phyloP scores from a whole-genome alignment of 2,329 filamentous ascomycete genomes.

The Pseudocercospora fijiensis region DNA sequence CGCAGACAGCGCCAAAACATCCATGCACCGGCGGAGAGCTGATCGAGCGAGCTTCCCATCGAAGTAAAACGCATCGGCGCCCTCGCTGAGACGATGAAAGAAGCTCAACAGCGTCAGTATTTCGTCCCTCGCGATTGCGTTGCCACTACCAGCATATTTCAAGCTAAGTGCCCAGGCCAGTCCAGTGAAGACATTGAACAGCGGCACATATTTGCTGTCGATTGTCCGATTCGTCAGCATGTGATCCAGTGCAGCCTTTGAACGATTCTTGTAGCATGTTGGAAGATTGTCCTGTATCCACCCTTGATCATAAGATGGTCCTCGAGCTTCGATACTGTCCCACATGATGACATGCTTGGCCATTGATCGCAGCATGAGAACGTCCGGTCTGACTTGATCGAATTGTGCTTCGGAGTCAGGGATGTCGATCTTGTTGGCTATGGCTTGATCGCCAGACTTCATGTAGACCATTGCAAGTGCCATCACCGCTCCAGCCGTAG shows the following conservation, averaged over 20 bases:
- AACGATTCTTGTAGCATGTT: slow-evolving; percentile 58
- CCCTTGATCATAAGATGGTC: slow-evolving; percentile 14
- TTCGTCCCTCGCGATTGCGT: slow-evolving; percentile 71
- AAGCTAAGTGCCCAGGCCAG: slow-evolving; percentile 68
- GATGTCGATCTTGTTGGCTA: slow-evolving; percentile 89
- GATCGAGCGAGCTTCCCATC: slow-evolving; percentile 81
- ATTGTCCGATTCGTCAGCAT: slow-evolving; percentile 44
- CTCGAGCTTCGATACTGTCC: slow-evolving; percentile 68
- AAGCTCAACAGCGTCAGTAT: slow-evolving; percentile 76
- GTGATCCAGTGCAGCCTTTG: slow-evolving; percentile 51
- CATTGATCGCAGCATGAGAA: slow-evolving; percentile 84
- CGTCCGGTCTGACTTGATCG: slow-evolving; percentile 91
- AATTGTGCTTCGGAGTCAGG: slow-evolving; percentile 89
- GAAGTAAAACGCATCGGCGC: slow-evolving; percentile 54
- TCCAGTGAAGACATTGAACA: slow-evolving; percentile 88
- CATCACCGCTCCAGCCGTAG: slow-evolving; percentile 88
- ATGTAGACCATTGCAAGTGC: slow-evolving; percentile 91
- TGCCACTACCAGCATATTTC: slow-evolving; percentile 51
- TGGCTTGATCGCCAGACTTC: slow-evolving; percentile 85
- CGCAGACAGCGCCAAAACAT: slow-evolving; percentile 76
- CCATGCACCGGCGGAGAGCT: slow-evolving; percentile 86
- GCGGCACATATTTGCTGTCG: slow-evolving; percentile 79
- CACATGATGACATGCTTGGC: slow-evolving; percentile 91
- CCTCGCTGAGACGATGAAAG: slow-evolving; percentile 31
- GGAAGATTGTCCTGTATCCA: slow-evolving; percentile 81